Evolutionary conservation across 148 eudicot species (phyloP).

Genomic region (Cornus suecica): DNA sequence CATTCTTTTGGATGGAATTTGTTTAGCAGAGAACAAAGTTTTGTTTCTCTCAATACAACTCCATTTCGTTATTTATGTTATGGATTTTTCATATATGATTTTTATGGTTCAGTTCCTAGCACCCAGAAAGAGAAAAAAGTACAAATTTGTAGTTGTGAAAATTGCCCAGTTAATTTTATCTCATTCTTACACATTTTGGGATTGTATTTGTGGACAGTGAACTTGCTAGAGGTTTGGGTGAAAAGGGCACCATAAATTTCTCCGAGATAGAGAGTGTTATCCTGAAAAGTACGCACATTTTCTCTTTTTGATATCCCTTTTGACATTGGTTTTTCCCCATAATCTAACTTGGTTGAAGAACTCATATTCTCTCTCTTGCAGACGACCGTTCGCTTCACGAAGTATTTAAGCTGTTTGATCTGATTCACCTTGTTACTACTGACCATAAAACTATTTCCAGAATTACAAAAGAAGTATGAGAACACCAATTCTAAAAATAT

Average conservation of each 20-base stretch:
- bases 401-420: conserved; percentile 93
- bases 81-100: too few species aligned
- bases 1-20: too few species aligned
- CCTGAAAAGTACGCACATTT: conserved; percentile 50
- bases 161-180: background rate
- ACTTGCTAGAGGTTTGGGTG: conserved; percentile 79
- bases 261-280: conserved; percentile 81
- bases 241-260: conserved; percentile 67
- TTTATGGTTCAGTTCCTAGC: too few species aligned
- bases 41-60: too few species aligned
- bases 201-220: conserved; percentile 43
- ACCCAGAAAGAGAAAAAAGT: too few species aligned
- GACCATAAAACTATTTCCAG: conserved; percentile 76
- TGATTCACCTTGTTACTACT: conserved; percentile 83
- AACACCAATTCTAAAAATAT: background rate
- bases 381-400: conserved; percentile 78
- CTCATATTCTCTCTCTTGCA: conserved; percentile 23
- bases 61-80: too few species aligned
- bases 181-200: background rate
- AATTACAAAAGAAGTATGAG: conserved; percentile 80
- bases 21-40: too few species aligned
- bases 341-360: background rate
- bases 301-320: background rate
- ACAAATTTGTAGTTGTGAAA: background rate
- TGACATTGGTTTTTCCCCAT: background rate